These are phyloP conservation scores for Elsinoe batatas DNA, from an alignment of 2,329 filamentous ascomycete species.

Conservation along the genomic window DNA sequence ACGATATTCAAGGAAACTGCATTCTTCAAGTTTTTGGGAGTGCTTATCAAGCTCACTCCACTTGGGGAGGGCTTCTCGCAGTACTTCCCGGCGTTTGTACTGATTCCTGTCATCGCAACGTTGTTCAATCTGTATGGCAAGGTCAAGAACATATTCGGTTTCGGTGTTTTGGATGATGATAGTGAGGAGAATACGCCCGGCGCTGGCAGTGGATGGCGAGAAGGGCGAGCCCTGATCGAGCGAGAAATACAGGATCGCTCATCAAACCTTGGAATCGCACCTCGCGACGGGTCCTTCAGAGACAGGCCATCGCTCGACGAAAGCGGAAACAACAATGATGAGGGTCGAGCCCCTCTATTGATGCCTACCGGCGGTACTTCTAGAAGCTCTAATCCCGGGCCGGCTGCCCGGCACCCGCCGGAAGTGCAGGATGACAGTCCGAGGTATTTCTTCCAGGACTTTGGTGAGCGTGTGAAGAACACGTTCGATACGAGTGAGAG, in stretches of 20 bases:
- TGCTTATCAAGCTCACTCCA: slow-evolving; percentile 71
- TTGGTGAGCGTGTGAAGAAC: slow-evolving; percentile 80
- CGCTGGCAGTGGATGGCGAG: slow-evolving; percentile 78
- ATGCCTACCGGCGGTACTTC: background rate
- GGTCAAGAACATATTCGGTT: slow-evolving; percentile 66
- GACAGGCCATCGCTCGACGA: slow-evolving; percentile 13
- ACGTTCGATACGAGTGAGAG: slow-evolving; percentile 76
- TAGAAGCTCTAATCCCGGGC: background rate
- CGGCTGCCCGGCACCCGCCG: slow-evolving; percentile 20
- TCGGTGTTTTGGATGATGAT: slow-evolving; percentile 68
- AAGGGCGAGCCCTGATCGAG: slow-evolving; percentile 83
- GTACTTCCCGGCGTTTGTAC: slow-evolving; percentile 78
- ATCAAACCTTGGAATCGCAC: slow-evolving; percentile 27
- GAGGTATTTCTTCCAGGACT: slow-evolving; percentile 65
- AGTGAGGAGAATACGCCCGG: slow-evolving; percentile 53
- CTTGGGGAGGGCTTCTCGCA: slow-evolving; percentile 77
- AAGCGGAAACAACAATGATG: slow-evolving; percentile 1
- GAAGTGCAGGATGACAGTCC: slow-evolving; percentile 56
- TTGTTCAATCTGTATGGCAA: slow-evolving; percentile 83
- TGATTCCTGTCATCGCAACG: slow-evolving; percentile 76
- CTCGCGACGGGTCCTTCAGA: slow-evolving; percentile 13
- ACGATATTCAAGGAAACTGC: slow-evolving; percentile 65
- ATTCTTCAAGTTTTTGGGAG: slow-evolving; percentile 80
- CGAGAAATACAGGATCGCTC: slow-evolving; percentile 51
- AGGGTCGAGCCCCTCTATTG: slow-evolving; percentile 3